phyloP scores from a whole-genome alignment of 495 filamentous ascomycete species.

The Jackrogersella minutella region DNA sequence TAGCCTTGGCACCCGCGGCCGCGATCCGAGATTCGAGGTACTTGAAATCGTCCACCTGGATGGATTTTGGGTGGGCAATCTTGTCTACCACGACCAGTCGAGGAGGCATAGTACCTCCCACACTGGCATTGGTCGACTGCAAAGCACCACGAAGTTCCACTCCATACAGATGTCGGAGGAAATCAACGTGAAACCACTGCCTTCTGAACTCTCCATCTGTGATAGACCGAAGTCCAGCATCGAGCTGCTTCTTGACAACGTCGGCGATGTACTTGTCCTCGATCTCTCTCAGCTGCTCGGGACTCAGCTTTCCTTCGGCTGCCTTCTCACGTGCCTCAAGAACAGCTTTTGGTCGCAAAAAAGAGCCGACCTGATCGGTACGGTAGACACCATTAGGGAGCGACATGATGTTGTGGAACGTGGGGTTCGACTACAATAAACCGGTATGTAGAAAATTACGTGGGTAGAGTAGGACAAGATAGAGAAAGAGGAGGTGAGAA shows the following conservation, averaged over 20 bases:
- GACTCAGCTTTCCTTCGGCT: constrained; percentile 54
- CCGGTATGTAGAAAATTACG: constrained; percentile 2
- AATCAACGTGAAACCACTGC: constrained; percentile 59
- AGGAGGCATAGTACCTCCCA: constrained; percentile 55
- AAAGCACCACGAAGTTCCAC: constrained; percentile 54
- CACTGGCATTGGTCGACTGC: constrained; percentile 52
- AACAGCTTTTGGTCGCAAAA: constrained; percentile 52
- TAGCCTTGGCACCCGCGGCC: constrained; percentile 53
- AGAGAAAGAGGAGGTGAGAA: not conserved
- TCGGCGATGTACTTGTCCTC: constrained; percentile 73
- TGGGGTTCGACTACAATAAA: constrained; percentile 12
- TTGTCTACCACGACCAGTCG: constrained; percentile 56
- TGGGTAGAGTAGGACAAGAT: not conserved
- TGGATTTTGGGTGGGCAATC: constrained; percentile 55
- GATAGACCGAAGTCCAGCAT: constrained; percentile 68
- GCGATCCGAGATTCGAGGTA: constrained; percentile 62
- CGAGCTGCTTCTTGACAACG: constrained; percentile 66
- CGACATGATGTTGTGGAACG: constrained; percentile 46
- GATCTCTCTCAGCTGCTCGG: constrained; percentile 54
- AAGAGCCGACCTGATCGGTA: constrained; percentile 60
- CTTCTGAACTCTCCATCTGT: constrained; percentile 79
- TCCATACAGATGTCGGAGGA: constrained; percentile 53
- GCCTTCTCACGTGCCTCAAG: constrained; percentile 54
- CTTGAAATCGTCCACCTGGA: constrained; percentile 67
- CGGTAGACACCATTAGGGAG: constrained; percentile 58